A percentile compares a stretch with the other conserved stretches of the same genome.
These are phyloP conservation scores for Poronia punctata DNA, from an alignment of 495 filamentous ascomycete genomes.

Conservation along the genomic window DNA sequence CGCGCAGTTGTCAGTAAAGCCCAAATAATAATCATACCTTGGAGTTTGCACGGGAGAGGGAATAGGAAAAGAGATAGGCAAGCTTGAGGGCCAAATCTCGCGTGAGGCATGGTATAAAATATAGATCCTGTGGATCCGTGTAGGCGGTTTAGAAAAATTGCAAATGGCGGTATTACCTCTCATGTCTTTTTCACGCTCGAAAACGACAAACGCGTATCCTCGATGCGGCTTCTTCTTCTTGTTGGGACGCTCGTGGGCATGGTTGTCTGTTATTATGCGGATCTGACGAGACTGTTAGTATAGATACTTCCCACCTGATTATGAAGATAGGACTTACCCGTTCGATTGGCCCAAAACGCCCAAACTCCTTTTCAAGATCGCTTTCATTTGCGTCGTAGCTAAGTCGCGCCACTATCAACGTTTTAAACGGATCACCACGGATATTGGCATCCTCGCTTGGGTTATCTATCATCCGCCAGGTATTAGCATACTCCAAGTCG, in stretches of 20 bases:
- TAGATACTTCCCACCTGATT: neutral
- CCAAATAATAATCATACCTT: constrained; percentile 43
- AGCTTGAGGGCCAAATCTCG: constrained; percentile 49
- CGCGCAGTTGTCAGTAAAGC: constrained; percentile 51
- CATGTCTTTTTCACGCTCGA: constrained; percentile 97
- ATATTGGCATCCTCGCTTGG: constrained; percentile 75
- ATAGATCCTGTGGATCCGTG: constrained; percentile 28
- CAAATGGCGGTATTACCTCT: constrained; percentile 69
- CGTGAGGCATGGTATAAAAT: constrained; percentile 27
- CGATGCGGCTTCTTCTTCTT: constrained; percentile 76
- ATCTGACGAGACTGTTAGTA: constrained; percentile 52
- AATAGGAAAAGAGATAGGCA: constrained; percentile 36
- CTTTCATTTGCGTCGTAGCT: constrained; percentile 82
- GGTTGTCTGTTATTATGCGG: constrained; percentile 67
- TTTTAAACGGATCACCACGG: constrained; percentile 89
- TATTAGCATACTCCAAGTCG: constrained; percentile 4
- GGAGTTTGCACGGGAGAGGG: constrained; percentile 13
- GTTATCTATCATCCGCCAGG: constrained; percentile 43
- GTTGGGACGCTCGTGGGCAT: constrained; percentile 61
- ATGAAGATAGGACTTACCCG: constrained; percentile 50
- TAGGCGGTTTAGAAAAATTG: constrained; percentile 29
- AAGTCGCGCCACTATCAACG: constrained; percentile 84
- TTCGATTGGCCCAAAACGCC: constrained; percentile 90
- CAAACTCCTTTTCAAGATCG: constrained; percentile 91
- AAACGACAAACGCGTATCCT: constrained; percentile 96